These are phyloP conservation scores for Sporothrix protearum DNA, from an alignment of 2,329 filamentous ascomycete species.

Conservation along the genomic window DNA sequence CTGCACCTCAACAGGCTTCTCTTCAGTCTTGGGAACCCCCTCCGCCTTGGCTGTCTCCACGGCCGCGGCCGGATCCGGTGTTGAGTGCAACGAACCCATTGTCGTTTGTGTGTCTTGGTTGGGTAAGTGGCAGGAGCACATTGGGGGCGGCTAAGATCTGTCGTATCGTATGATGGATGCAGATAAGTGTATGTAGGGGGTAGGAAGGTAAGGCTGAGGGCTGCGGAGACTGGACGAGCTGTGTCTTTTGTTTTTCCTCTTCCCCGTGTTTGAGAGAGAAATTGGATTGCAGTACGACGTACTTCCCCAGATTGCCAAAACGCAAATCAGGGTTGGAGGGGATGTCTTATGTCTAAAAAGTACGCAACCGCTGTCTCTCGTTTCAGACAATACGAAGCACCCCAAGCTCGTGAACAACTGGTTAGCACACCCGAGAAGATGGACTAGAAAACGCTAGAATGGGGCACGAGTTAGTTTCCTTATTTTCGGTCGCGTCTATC, in stretches of 20 bases:
- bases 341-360: neutral
- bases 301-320: neutral
- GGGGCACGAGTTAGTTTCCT: neutral
- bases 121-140: neutral
- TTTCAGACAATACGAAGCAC: neutral
- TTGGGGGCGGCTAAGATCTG: too few species aligned
- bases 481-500: neutral
- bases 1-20: neutral
- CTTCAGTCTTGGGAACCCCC: neutral
- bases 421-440: neutral
- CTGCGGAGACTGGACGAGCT: neutral
- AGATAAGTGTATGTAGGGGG: neutral
- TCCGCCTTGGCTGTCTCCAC: neutral
- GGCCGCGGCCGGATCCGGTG: neutral
- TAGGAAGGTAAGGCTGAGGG: neutral
- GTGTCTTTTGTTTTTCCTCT: neutral
- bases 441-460: neutral
- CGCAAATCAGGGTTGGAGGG: neutral
- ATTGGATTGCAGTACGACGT: neutral
- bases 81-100: constrained; percentile 4
- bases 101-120: neutral
- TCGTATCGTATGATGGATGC: neutral
- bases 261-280: neutral
- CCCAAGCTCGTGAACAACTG: neutral
- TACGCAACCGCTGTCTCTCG: neutral